Conservation (phyloP, 257 asterid genomes). For the Linderniella brevidens region DNA sequence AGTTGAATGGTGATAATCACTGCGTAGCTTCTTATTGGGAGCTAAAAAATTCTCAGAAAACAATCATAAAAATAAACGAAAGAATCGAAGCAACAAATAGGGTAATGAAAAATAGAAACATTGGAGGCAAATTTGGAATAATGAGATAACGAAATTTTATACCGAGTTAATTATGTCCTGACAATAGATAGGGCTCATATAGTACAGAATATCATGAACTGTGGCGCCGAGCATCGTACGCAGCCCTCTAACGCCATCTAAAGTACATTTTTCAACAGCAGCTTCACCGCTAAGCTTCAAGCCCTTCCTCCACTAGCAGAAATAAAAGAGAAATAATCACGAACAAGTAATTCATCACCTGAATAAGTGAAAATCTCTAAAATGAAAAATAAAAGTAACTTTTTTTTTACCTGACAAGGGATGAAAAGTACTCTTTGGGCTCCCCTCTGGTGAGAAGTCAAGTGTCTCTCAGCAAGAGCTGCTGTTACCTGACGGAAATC, state of each 20-base stretch:
- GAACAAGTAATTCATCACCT: constrained; percentile 1
- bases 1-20: too few relatives aligned
- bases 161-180: constrained; percentile 94
- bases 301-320: constrained; percentile 88
- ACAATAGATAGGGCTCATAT: constrained; percentile 98
- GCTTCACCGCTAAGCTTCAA: constrained; percentile 84
- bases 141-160: constrained; percentile 12
- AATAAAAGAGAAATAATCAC: constrained; percentile 9
- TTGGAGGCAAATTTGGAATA: not conserved
- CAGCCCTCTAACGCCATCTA: constrained; percentile 90
- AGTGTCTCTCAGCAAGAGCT: constrained; percentile 67
- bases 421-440: constrained; percentile 83
- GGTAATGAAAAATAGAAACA: not conserved
- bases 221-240: constrained; percentile 92
- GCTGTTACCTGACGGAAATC: constrained; percentile 62
- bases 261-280: constrained; percentile 74
- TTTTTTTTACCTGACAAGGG: constrained; percentile 68
- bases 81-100: not conserved
- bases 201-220: constrained; percentile 91
- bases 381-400: not conserved
- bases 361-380: too few relatives aligned
- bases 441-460: constrained; percentile 74
- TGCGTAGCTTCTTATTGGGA: too few relatives aligned
- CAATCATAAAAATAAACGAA: too few relatives aligned
- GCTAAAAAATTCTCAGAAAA: too few relatives aligned